These are phyloP conservation scores for Entomortierella parvispora DNA, from an alignment of 192 early-diverging fungal species.

Conservation along the genomic window DNA sequence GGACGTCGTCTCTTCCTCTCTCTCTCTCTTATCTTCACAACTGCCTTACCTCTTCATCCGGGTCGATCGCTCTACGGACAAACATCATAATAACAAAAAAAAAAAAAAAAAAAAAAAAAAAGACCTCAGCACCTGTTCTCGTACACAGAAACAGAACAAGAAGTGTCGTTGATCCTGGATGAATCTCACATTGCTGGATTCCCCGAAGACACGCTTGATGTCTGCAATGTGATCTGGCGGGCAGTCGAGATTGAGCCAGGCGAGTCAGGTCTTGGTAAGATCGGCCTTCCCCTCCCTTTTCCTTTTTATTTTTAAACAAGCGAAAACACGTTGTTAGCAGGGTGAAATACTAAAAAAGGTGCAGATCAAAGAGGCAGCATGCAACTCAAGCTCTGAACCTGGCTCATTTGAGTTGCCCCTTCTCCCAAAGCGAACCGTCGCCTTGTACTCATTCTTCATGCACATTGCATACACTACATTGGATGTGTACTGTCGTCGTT, in stretches of 20 bases:
- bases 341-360: not conserved
- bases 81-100: too few species aligned
- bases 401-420: too few species aligned
- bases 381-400: too few species aligned
- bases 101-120: not conserved
- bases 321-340: conserved; percentile 13
- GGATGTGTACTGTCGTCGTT: not conserved
- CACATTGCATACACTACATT: not conserved
- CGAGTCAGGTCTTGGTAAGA: conserved; percentile 52
- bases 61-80: too few species aligned
- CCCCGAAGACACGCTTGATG: conserved; percentile 35
- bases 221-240: conserved; percentile 47
- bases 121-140: conserved; percentile 50
- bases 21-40: too few species aligned
- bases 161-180: conserved; percentile 47
- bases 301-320: not conserved
- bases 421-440: not conserved
- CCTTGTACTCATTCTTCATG: not conserved
- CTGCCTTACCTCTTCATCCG: too few species aligned
- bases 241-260: conserved; percentile 48
- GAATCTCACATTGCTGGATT: conserved; percentile 42
- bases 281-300: not conserved
- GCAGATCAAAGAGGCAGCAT: not conserved
- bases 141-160: conserved; percentile 44
- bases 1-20: too few species aligned